Percentiles rank a stretch among this genome's conserved stretches.
These are phyloP conservation scores for Talaromyces sp. DNA, from an alignment of 2,329 filamentous ascomycete genomes.

Conservation along the genomic window DNA sequence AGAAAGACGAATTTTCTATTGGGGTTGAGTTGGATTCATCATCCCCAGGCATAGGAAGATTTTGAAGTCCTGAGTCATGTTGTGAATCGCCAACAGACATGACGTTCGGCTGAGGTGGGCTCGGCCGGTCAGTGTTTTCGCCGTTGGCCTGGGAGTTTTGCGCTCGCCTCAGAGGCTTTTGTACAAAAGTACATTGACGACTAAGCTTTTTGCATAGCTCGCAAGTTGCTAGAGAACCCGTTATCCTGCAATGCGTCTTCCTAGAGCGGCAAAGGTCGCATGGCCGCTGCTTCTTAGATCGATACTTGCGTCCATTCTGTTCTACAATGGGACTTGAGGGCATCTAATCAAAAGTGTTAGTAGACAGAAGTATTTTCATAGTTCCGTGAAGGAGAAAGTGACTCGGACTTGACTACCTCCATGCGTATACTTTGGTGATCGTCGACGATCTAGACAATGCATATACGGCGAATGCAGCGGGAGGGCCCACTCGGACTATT, in stretches of 20 bases:
- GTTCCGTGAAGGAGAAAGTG: background rate
- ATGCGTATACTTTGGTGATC: background rate
- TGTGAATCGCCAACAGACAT: background rate
- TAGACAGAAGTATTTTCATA: background rate
- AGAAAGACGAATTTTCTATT: background rate
- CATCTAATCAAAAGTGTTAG: background rate
- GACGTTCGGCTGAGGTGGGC: background rate
- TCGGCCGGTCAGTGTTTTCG: background rate
- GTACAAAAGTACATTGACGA: background rate
- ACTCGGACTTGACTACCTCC: background rate
- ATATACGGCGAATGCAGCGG: background rate
- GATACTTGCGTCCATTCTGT: constrained; percentile 14
- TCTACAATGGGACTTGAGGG: constrained; percentile 8
- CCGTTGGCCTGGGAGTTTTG: background rate
- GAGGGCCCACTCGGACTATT: background rate
- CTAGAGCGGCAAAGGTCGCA: constrained; percentile 11
- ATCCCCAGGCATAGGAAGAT: background rate
- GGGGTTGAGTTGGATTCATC: background rate
- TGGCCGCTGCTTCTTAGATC: constrained; percentile 11
- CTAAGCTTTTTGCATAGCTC: constrained; percentile 9
- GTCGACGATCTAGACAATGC: background rate
- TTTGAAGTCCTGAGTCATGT: background rate
- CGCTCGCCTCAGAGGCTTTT: background rate
- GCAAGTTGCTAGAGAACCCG: background rate
- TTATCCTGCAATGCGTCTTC: constrained; percentile 10